Evolutionary conservation across 192 early-diverging fungal species (phyloP).

Genomic region (Linnemannia schmuckeri): DNA sequence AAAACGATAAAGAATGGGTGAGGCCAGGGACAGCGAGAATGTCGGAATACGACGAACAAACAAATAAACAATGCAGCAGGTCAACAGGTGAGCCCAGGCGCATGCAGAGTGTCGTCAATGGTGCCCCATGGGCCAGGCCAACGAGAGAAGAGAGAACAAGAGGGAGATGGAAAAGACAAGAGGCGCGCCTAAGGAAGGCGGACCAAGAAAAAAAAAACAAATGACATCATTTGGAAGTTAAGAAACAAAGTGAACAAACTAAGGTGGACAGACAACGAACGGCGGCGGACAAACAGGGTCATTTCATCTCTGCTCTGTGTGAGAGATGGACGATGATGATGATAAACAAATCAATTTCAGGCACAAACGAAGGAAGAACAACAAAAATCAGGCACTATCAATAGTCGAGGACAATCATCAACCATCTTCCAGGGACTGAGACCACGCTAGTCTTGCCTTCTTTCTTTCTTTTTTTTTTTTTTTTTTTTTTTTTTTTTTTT

Average conservation of each 20-base stretch:
- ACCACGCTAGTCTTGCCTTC: neutral
- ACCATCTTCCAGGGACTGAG: neutral
- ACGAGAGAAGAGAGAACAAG: constrained; percentile 1
- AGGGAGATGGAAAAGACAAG: neutral
- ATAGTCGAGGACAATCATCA: neutral
- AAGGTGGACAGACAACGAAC: neutral
- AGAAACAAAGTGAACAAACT: neutral
- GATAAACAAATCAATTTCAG: neutral
- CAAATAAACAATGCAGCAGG: neutral
- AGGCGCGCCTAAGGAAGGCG: neutral
- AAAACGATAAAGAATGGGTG: neutral
- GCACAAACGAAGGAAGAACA: neutral
- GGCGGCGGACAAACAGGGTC: neutral
- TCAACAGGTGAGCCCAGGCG: neutral
- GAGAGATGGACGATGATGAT: no score
- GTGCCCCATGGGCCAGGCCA: constrained; percentile 14
- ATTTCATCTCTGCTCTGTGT: neutral
- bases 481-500: neutral
- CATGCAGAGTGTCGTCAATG: constrained; percentile 8
- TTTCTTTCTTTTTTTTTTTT: neutral
- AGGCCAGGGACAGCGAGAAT: neutral
- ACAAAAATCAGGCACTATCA: neutral
- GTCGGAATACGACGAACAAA: neutral
- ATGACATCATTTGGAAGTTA: neutral
- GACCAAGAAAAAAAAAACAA: constrained; percentile 2